Percentiles rank a stretch among this genome's conserved stretches.
These are phyloP conservation scores for Brachypodium distachyon DNA, from an alignment of 202 grass and related monocot genomes.

Conservation along the genomic window DNA sequence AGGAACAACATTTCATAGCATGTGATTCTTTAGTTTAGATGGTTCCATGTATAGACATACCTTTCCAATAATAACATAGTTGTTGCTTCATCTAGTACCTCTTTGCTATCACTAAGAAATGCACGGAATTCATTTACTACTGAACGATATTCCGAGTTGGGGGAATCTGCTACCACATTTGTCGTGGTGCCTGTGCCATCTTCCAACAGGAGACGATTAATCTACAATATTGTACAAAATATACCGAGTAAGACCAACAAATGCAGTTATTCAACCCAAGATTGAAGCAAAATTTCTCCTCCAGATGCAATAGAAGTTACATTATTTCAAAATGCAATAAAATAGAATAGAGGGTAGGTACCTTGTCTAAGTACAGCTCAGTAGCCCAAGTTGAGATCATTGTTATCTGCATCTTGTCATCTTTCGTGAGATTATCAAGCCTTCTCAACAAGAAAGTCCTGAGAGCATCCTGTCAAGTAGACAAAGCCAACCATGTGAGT, in stretches of 20 bases:
- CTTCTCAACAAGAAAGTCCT: slow-evolving; percentile 90
- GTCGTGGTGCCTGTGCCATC: slow-evolving; percentile 40
- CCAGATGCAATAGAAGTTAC: background rate
- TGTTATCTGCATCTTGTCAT: slow-evolving; percentile 92
- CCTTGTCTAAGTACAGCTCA: slow-evolving; percentile 98
- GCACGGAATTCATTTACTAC: slow-evolving; percentile 84
- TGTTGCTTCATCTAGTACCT: slow-evolving; percentile 95
- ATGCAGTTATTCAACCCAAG: background rate
- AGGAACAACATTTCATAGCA: background rate
- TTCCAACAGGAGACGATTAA: slow-evolving; percentile 94
- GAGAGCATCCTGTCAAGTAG: slow-evolving; percentile 66
- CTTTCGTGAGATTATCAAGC: slow-evolving; percentile 83
- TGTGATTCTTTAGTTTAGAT: too few species aligned
- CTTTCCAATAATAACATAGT: slow-evolving; percentile 93
- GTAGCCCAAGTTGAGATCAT: slow-evolving; percentile 98
- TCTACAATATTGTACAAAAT: slow-evolving; percentile 46
- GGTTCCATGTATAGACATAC: slow-evolving; percentile 36
- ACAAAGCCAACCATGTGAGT: slow-evolving; percentile 3
- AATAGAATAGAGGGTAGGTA: slow-evolving; percentile 18
- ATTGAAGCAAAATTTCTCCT: background rate
- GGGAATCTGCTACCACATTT: slow-evolving; percentile 31
- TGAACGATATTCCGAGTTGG: slow-evolving; percentile 58
- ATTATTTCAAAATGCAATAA: background rate
- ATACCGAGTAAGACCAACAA: slow-evolving; percentile 1
- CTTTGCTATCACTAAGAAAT: slow-evolving; percentile 95